A percentile compares a stretch with the other conserved stretches of the same genome.
Conservation (phyloP, 1,284 basidiomycete genomes). For the Schizophyllum amplum region DNA sequence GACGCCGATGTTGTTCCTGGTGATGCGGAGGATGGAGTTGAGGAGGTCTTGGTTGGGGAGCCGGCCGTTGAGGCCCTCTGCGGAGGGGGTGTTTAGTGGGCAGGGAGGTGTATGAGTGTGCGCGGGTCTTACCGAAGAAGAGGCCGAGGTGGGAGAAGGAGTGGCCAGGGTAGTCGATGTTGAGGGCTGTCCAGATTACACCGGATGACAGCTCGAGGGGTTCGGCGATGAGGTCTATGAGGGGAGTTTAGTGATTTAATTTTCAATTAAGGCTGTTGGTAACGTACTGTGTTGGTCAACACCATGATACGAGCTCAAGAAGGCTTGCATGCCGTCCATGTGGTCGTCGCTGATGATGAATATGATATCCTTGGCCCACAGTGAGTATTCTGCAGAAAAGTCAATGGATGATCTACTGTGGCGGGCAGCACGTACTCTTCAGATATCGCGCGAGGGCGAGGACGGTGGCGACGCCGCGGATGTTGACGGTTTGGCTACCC, state of each 20-base stretch:
- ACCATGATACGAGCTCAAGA: slow-evolving; percentile 80
- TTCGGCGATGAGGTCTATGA: slow-evolving; percentile 51
- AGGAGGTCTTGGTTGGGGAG: slow-evolving; percentile 94
- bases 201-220: slow-evolving; percentile 60
- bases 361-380: slow-evolving; percentile 93
- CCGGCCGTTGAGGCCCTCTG: slow-evolving; percentile 93
- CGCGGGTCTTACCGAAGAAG: slow-evolving; percentile 65
- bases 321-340: slow-evolving; percentile 89
- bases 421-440: slow-evolving; percentile 46
- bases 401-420: slow-evolving; percentile 1
- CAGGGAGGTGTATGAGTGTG: neutral
- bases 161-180: slow-evolving; percentile 94
- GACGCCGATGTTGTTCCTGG: slow-evolving; percentile 63
- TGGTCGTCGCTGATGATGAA: slow-evolving; percentile 88
- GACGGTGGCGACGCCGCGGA: slow-evolving; percentile 81
- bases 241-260: neutral
- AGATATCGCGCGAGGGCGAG: slow-evolving; percentile 80
- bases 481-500: slow-evolving; percentile 56
- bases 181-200: slow-evolving; percentile 92
- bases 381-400: slow-evolving; percentile 58
- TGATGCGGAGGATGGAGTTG: slow-evolving; percentile 75
- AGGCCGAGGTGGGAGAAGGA: slow-evolving; percentile 92
- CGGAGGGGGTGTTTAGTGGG: neutral
- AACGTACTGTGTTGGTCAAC: slow-evolving; percentile 54
- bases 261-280: neutral